Conservation (phyloP, 805 yeast genomes). For the Lachancea cidri region DNA sequence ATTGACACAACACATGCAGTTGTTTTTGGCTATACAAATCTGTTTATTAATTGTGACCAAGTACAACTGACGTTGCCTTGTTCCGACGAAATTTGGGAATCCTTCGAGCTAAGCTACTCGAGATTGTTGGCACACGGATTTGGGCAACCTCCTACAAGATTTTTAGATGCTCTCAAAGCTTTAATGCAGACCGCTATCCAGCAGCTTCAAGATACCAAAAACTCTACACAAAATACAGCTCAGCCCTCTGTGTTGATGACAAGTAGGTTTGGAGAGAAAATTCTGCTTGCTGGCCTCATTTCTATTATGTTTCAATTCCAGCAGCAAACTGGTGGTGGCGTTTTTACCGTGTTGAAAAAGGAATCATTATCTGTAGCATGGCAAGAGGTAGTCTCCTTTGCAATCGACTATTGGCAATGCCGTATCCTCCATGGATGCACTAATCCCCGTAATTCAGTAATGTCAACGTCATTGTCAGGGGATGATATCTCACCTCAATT, state of each 20-base stretch:
- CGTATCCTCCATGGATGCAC: slow-evolving; percentile 37
- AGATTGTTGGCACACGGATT: slow-evolving; percentile 21
- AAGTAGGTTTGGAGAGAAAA: slow-evolving; percentile 59
- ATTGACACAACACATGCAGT: slow-evolving; percentile 75
- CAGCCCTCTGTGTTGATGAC: neutral
- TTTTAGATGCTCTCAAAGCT: slow-evolving; percentile 53
- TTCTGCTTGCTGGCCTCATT: slow-evolving; percentile 60
- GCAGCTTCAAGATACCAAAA: slow-evolving; percentile 7
- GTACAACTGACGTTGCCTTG: slow-evolving; percentile 59
- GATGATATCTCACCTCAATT: neutral
- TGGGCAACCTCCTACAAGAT: slow-evolving; percentile 36
- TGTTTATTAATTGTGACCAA: slow-evolving; percentile 51
- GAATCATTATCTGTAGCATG: slow-evolving; percentile 42
- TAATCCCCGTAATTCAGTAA: slow-evolving; percentile 18
- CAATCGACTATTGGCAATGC: slow-evolving; percentile 63
- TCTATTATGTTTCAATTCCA: slow-evolving; percentile 69
- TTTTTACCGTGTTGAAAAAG: slow-evolving; percentile 10
- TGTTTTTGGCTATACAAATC: slow-evolving; percentile 66
- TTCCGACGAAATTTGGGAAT: slow-evolving; percentile 55
- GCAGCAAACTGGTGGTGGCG: slow-evolving; percentile 40
- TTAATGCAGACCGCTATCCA: slow-evolving; percentile 47
- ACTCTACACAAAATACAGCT: neutral
- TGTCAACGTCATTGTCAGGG: slow-evolving; percentile 11
- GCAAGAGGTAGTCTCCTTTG: slow-evolving; percentile 66
- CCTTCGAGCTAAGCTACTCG: slow-evolving; percentile 26